Evolutionary conservation across 257 asterid species (phyloP), one percentile per base, ranked within the genome.

Genomic region (Nicotiana tabacum): DNA sequence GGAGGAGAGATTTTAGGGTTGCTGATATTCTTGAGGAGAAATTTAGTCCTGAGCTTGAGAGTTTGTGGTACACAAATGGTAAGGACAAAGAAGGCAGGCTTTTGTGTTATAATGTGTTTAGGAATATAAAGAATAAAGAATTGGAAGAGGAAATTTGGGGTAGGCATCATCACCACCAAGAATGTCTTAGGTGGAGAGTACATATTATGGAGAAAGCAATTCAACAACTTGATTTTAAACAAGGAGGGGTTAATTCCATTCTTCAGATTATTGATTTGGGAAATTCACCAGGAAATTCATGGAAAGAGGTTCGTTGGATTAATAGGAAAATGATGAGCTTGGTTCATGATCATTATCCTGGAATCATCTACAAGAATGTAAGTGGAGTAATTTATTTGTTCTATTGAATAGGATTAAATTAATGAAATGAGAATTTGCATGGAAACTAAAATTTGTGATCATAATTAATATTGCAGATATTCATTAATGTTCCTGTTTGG

Each of bases 401-500:
- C 51, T 43, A 43, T 43, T 66, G 46, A 66, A 66, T 2, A 29
- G 53, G 77, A 37, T 35, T 35, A 12, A 70, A 46, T n/a, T 70
- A 39, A 17, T 39, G 78, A 70, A 43, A 39, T 46, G 37, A 43
- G 13, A 46, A 4, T 46, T 12, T 72, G 78, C 37, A 21, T 72
- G 18, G 12, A 39, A 70, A 2, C 51, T 43, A 43, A n/a, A n/a
- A n/a, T 72, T 13, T 27, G 46, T 21, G 78, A 32, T 21, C 4
- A 70, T 70, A 39, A 70, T 13, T n/a, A n/a, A 43, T 9, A 10
- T 77, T 88, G 91, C 98, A 95, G 99, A 74, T 95, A n/a, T 78
- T 93, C 83, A 83, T 93, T 79, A 92, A 95, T 53, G 91, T 90
- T 80, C 97, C 99, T 1, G 81, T 92, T 37, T 93, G 97, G 98